Evolutionary conservation across 352 stramenopile genomes (phyloP), one percentile per base, ranked within the genome.

Genomic region (Globisporangium rhizosaccharum): DNA sequence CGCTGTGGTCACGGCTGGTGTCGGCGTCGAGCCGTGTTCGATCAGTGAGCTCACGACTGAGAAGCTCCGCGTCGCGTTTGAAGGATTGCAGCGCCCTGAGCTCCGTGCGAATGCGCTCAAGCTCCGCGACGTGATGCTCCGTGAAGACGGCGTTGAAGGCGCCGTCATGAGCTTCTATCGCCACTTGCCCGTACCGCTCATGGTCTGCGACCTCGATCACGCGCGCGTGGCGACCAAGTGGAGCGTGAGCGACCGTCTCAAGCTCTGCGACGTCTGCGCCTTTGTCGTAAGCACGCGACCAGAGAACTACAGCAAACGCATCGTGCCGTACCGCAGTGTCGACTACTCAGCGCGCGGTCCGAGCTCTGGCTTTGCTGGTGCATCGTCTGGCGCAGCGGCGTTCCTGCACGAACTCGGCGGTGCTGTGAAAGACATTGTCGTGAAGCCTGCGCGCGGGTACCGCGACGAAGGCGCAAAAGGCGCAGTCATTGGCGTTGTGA

Each of bases 131-230:
- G 17, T 93, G 45, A 94, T 97, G 85, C 60, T 65, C 2, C 26
- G 66, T 47, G 93, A 98, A 63, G 83, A 98, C 70, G 92, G 94
- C 15, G 85, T 92, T 2, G 71, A 76, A 30, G 75, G 76, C 59
- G 94, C 90, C n/a, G 75, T 98, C 8, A 52, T 71, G 41, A 73
- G 72, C 37, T 98, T 98, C 62, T 96, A 96, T 47, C 72, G 75
- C 14, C 71, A 90, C 44, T 66, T 98, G 26, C 90, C 89, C n/a
- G 25, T 93, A 36, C 73, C 94, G 18, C 75, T 76, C 39, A 98
- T 98, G 92, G 66, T 76, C 6, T 98, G 93, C 58, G 76, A 88
- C 14, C 14, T n/a, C 7, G 66, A 70, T 1, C 71, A 68, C 45
- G 61, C 58, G 26, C 61, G 72, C 50, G 56, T 79, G 26, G 82